Evolutionary conservation across 352 stramenopile genomes (phyloP).

Genomic region (Phytophthora nicotianae): DNA sequence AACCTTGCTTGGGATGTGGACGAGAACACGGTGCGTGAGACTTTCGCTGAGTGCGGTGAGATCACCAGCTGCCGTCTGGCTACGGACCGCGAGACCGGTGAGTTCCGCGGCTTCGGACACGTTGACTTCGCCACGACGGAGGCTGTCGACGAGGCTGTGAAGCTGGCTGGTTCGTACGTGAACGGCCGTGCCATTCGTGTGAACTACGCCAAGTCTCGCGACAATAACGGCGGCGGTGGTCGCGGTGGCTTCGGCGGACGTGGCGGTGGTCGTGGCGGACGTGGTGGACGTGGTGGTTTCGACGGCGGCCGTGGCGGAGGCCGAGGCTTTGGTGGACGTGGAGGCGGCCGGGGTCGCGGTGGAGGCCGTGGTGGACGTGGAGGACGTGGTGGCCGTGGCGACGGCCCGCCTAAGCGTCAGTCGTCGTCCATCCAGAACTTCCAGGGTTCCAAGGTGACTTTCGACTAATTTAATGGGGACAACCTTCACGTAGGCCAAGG

Average conservation of each 20-base stretch:
- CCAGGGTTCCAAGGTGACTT: conserved; percentile 96
- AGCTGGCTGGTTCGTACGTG: conserved; percentile 93
- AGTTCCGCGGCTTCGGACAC: conserved; percentile 99
- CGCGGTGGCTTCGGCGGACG: conserved; percentile 54
- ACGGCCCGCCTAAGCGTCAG: conserved; percentile 86
- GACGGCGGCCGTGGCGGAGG: conserved; percentile 61
- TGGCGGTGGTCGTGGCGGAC: conserved; percentile 72
- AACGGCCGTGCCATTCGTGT: conserved; percentile 94
- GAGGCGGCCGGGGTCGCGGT: conserved; percentile 54
- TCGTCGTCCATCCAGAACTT: conserved; percentile 93
- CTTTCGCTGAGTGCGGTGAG: conserved; percentile 96
- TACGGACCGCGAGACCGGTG: conserved; percentile 96
- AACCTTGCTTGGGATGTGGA: conserved; percentile 98
- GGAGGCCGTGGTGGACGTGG: conserved; percentile 39
- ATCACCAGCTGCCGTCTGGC: conserved; percentile 95
- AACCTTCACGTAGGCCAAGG: conserved; percentile 26
- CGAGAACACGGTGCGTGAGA: conserved; percentile 92
- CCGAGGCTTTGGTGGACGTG: conserved; percentile 45
- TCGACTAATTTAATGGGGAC: conserved; percentile 89
- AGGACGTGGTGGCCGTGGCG: conserved; percentile 59
- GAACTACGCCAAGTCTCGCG: conserved; percentile 92
- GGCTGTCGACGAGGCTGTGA: conserved; percentile 91
- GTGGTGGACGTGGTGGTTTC: conserved; percentile 48
- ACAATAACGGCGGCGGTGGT: conserved; percentile 37
- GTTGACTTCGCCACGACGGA: conserved; percentile 97